A percentile compares a stretch with the other conserved stretches of the same genome.
Conservation (phyloP, 371 early-diverging fungal species). For the Syncephalis plumigaleata region DNA sequence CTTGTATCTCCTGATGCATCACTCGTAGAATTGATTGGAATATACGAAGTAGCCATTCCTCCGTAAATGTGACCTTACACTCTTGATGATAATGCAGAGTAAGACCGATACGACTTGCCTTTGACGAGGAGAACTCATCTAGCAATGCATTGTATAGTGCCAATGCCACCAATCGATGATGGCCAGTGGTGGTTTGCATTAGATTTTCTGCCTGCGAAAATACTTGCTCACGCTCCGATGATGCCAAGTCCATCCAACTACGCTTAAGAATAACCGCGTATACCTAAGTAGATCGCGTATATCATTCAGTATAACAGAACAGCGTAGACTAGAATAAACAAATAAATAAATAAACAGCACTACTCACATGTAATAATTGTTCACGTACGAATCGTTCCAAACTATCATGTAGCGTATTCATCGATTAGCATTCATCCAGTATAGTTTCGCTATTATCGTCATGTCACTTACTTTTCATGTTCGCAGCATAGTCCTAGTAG, state of each 20-base stretch:
- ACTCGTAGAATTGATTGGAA: slow-evolving; percentile 22
- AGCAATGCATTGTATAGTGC: slow-evolving; percentile 31
- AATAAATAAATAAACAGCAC: neutral
- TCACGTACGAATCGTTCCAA: slow-evolving; percentile 12
- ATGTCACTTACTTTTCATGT: slow-evolving; percentile 45
- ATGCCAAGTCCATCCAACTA: slow-evolving; percentile 35
- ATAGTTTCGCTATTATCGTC: too few species aligned
- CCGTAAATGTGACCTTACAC: slow-evolving; percentile 44
- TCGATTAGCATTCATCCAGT: too few species aligned
- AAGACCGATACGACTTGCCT: slow-evolving; percentile 37
- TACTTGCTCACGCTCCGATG: slow-evolving; percentile 28
- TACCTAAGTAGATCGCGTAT: too few species aligned
- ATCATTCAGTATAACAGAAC: too few species aligned
- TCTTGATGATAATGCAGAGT: slow-evolving; percentile 49
- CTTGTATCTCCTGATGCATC: slow-evolving; percentile 17
- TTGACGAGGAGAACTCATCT: slow-evolving; percentile 46
- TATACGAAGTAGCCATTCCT: slow-evolving; percentile 12
- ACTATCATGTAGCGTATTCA: slow-evolving; percentile 12
- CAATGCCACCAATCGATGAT: slow-evolving; percentile 15
- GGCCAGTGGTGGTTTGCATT: neutral
- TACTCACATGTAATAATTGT: slow-evolving; percentile 17
- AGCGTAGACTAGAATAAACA: too few species aligned
- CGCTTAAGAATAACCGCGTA: slow-evolving; percentile 40
- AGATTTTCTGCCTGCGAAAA: slow-evolving; percentile 1
- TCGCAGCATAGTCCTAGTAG: slow-evolving; percentile 32